These are phyloP conservation scores for Curvularia sp. DNA, from an alignment of 2,329 filamentous ascomycete species.

Conservation along the genomic window DNA sequence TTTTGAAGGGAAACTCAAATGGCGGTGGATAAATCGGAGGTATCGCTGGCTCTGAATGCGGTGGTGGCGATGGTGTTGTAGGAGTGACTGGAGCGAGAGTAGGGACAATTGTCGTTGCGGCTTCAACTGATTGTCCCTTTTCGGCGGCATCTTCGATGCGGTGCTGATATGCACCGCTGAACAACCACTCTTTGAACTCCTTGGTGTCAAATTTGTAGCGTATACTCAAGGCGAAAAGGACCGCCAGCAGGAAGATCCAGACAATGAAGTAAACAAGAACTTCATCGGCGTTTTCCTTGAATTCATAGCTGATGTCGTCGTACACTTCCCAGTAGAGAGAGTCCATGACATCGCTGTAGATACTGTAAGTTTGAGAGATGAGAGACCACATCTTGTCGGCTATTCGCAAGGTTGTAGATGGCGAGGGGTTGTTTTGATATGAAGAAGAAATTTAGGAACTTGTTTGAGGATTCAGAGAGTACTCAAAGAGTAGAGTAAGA, in stretches of 20 bases:
- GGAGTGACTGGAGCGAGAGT: neutral
- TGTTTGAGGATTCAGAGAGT: neutral
- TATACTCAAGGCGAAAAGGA: neutral
- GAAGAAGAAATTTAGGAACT: neutral
- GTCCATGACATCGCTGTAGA: neutral
- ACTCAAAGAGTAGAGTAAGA: neutral
- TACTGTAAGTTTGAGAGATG: neutral
- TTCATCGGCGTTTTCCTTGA: neutral
- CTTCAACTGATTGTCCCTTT: neutral
- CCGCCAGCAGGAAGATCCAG: neutral
- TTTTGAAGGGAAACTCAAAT: neutral
- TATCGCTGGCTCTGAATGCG: neutral
- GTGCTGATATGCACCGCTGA: neutral
- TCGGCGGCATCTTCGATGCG: neutral
- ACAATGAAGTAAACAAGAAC: neutral
- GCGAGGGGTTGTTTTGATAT: neutral
- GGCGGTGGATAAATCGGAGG: neutral
- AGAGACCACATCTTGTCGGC: constrained; percentile 5
- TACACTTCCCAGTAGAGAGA: neutral
- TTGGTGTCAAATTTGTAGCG: neutral
- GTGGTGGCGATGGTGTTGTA: neutral
- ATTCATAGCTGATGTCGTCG: neutral
- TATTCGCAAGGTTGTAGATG: neutral
- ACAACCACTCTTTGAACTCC: neutral
- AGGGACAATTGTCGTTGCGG: neutral